Evolutionary conservation across 2,329 filamentous ascomycete species (phyloP), one percentile per base, ranked within the genome.

Genomic region (Coniosporium tulheliwenetii): DNA sequence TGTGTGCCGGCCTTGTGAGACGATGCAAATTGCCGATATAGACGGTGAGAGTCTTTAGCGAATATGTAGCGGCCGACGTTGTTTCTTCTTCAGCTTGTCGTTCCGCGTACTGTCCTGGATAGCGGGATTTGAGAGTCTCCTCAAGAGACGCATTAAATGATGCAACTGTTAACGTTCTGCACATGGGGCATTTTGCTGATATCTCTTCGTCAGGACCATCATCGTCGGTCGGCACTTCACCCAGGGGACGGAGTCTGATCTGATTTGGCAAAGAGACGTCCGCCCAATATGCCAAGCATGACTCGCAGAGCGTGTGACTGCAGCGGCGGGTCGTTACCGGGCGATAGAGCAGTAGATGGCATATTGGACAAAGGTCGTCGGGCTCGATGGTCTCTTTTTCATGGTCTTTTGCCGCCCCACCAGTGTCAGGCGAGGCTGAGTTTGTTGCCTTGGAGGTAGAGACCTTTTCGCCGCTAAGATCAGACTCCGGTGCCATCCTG

Each of bases 231-330:
- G 45, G 48, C 30, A 53, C 46, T 37, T 61, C 56, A 43, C 62
- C 51, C 33, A 65, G 58, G 44, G 59, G 50, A 19, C 60, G 54
- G 33, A 64, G 56, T 5, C 56, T 55, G 48, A 65, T 59, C 15
- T 60, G 57, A 8, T 54, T 51, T 26, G 19, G 19, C 4, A 26
- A 49, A 1, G 60, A 65, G 1, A 59, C 53, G 16, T 64, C 60
- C 2, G 63, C 62, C 64, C 64, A 69, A 31, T 61, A 59, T 1
- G 61, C 57, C 62, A 68, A 65, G 50, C 65, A 69, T 5, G 58
- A 56, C 36, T 55, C 50, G 51, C 65, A 69, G 13, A 68, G 52
- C 2, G 60, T 52, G 40, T 67, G 65, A 37, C 55, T 54, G 48
- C 65, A 68, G 36, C 48, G 44, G 19, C 19, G 19, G 8, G 64